Base-by-base conservation (phyloP, 768 basidiomycete species). In the Erythrobasidium yunnanense region DNA sequence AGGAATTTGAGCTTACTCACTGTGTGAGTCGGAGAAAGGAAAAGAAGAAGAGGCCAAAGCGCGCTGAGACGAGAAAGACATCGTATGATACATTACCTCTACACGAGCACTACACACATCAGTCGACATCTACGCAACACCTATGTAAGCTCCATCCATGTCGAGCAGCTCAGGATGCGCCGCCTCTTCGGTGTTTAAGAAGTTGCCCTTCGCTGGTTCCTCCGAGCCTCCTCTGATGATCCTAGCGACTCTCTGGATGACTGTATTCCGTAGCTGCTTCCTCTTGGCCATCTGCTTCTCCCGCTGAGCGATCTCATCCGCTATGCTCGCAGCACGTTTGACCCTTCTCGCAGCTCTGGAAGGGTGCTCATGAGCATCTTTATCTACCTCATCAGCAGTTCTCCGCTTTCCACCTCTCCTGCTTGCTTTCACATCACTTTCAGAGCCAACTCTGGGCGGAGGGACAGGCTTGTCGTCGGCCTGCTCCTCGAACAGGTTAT, bases 91-190 rank as follows among this genome's bases (percentile, higher is more conserved):
- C n/a, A n/a, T n/a, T n/a, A n/a, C n/a, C n/a, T n/a, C n/a, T n/a
- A n/a, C n/a, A n/a, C n/a, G n/a, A n/a, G n/a, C n/a, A n/a, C n/a
- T n/a, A n/a, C n/a, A n/a, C n/a, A n/a, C n/a, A n/a, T n/a, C n/a
- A n/a, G n/a, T n/a, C n/a, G n/a, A n/a, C n/a, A n/a, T n/a, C n/a
- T n/a, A n/a, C n/a, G n/a, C n/a, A n/a, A n/a, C n/a, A n/a, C n/a
- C n/a, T n/a, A n/a, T n/a, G n/a, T n/a, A 42, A 42, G 38, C 56
- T 3, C 56, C 56, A 13, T 58, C 56, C 17, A 58, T 15, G 27
- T 58, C 56, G 38, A 58, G 22, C 8, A 58, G 34, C 46, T 63
- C 60, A 4, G 60, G 60, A 38, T 63, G 60, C 6, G 60, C 46
- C 20, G 60, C 60, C 2, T 49, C 60, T 23, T 49, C 49, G 20